Evolutionary conservation across 768 basidiomycete genomes (phyloP).

Genomic region (Mycena alexandri): DNA sequence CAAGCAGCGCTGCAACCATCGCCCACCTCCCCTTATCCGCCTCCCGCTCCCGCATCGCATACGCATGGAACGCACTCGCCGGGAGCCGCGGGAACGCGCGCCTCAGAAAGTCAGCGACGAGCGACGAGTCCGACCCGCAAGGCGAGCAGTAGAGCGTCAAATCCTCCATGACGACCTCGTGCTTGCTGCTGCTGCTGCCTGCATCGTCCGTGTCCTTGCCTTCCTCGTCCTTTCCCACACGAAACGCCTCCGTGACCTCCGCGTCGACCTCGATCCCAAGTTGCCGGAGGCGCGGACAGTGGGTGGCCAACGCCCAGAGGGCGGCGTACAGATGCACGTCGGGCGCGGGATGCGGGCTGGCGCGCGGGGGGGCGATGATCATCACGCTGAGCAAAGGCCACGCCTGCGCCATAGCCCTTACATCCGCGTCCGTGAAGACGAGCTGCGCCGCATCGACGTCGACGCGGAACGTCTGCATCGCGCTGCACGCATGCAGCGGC

Average conservation of each 20-base stretch:
- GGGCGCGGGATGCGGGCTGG: neutral
- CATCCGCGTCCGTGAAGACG: slow-evolving; percentile 28
- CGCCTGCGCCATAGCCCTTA: slow-evolving; percentile 31
- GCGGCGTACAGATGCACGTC: slow-evolving; percentile 22
- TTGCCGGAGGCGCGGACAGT: slow-evolving; percentile 26
- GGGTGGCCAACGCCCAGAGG: slow-evolving; percentile 29
- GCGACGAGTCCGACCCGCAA: slow-evolving; percentile 28
- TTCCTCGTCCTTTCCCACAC: neutral
- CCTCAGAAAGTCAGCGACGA: slow-evolving; percentile 30
- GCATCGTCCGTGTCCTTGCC: neutral
- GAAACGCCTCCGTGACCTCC: slow-evolving; percentile 15
- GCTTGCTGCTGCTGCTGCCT: neutral
- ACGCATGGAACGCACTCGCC: slow-evolving; percentile 25
- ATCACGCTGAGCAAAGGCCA: slow-evolving; percentile 30
- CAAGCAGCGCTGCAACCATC: slow-evolving; percentile 2
- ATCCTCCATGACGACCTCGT: slow-evolving; percentile 23
- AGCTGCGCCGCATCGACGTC: slow-evolving; percentile 26
- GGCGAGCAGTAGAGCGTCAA: slow-evolving; percentile 33
- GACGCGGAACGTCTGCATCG: slow-evolving; percentile 32
- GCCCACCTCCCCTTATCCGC: slow-evolving; percentile 25
- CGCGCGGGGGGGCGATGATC: slow-evolving; percentile 20
- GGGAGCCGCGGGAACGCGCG: slow-evolving; percentile 31
- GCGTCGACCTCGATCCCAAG: slow-evolving; percentile 35
- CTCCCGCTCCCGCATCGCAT: slow-evolving; percentile 1
- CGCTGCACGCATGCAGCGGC: slow-evolving; percentile 28